Evolutionary conservation across 2,329 filamentous ascomycete genomes (phyloP).

Genomic region (Apiospora malaysiana): DNA sequence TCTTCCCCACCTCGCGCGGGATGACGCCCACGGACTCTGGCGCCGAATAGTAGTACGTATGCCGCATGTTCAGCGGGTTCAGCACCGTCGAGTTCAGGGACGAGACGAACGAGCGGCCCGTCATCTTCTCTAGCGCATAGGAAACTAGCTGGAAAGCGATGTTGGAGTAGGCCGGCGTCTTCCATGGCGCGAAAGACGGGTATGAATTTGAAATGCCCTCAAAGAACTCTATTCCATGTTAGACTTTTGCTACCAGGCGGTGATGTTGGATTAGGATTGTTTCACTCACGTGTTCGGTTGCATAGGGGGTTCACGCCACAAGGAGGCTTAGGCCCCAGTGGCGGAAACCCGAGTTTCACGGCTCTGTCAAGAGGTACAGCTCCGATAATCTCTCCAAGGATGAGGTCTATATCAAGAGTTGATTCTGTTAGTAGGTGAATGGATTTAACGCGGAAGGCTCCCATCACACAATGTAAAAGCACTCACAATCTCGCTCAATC

Average conservation of each 20-base stretch:
- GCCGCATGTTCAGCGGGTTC: conserved; percentile 39
- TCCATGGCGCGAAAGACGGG: conserved; percentile 40
- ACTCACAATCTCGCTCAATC: conserved; percentile 42
- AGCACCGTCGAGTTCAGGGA: conserved; percentile 40
- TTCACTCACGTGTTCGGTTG: conserved; percentile 34
- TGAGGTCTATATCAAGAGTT: conserved; percentile 28
- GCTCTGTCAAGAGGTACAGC: conserved; percentile 28
- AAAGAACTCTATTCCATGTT: conserved; percentile 36
- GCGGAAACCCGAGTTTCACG: conserved; percentile 37
- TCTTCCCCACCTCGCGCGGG: conserved; percentile 37
- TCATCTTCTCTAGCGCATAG: conserved; percentile 43
- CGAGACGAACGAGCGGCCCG: conserved; percentile 39
- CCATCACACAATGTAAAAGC: background rate
- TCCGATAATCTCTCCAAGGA: conserved; percentile 34
- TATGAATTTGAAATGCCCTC: conserved; percentile 36
- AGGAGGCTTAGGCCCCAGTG: conserved; percentile 35
- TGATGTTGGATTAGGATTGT: background rate
- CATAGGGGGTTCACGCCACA: conserved; percentile 41
- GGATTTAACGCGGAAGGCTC: conserved; percentile 17
- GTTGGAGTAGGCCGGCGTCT: conserved; percentile 46
- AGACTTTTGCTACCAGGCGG: conserved; percentile 10
- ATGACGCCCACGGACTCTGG: conserved; percentile 42
- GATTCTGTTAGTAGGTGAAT: conserved; percentile 25
- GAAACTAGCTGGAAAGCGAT: conserved; percentile 45
- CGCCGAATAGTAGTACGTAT: conserved; percentile 42